Base-by-base conservation (phyloP, 805 yeast genomes). In the Ogataea polymorpha region DNA sequence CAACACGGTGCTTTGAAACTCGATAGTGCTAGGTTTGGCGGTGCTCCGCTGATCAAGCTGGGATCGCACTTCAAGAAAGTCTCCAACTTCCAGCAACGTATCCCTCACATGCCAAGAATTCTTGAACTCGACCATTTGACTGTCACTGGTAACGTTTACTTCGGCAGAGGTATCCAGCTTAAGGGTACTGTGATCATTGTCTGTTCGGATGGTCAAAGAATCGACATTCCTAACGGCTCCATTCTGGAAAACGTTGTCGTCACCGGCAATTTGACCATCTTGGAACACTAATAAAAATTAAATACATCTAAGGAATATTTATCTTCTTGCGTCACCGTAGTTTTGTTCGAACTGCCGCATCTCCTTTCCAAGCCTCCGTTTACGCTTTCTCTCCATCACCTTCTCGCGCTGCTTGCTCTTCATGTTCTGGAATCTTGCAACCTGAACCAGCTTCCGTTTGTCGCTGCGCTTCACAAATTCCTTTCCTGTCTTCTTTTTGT, bases 151-250 rank as follows among this genome's bases (percentile, higher is more conserved):
- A 91, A 93, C 61, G 99, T 93, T 32, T 78, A 68, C 57, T 74
- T 93, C 53, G 99, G 99, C 60, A 86, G 85, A 65, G 80, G 79
- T 56, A 95, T 93, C 50, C 82, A 86, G 37, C 78, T 93, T 61
- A 93, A 86, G 74, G 99, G 99, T 51, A 93, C 98, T 9, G 99
- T 93, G 47, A 93, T 93, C 60, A 87, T 93, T 54, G 98, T 93
- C 39, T 91, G 97, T 67, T 89, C 90, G 45, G 98, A 93, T 60
- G 97, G 97, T 47, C 93, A 89, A 63, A 86, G 80, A 71, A 93
- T 93, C 58, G 97, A 93, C 62, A 88, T 93, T 73, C 99, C 99
- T 55, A 90, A 93, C 61, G 99, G 99, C 29, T 79, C 96, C 11
- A 75, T 90, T 40, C 75, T 93, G 58, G 99, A 93, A 67, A 93